Evolutionary conservation across 306 rosid genomes (phyloP).

Genomic region (Luffa aegyptiaca): DNA sequence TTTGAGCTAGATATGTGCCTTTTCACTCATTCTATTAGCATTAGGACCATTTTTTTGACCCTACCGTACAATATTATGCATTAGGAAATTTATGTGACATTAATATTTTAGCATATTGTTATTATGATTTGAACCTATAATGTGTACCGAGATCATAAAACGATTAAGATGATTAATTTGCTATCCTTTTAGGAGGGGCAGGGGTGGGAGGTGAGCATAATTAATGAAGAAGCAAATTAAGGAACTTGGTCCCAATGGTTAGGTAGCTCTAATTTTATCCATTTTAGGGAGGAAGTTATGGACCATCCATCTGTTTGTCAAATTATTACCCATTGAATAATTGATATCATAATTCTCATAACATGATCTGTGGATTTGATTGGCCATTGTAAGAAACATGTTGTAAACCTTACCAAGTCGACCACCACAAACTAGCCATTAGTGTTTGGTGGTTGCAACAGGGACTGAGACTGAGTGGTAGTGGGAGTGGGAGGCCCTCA

Average conservation of each 20-base stretch:
- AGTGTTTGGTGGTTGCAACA: background rate
- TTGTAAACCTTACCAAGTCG: background rate
- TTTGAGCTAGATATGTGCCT: background rate
- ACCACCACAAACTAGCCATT: slow-evolving; percentile 3
- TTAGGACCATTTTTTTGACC: background rate
- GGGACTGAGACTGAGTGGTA: background rate
- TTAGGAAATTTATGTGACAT: background rate
- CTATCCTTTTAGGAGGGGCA: background rate
- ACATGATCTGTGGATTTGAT: background rate
- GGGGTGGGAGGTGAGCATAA: background rate
- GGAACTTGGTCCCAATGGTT: slow-evolving; percentile 9
- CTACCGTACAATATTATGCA: background rate
- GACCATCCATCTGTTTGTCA: background rate
- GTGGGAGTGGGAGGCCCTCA: slow-evolving; percentile 1
- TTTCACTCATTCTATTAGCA: background rate
- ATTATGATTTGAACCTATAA: slow-evolving; percentile 1
- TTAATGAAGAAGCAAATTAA: background rate
- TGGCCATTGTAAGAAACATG: background rate
- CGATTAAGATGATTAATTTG: background rate
- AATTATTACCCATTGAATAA: background rate
- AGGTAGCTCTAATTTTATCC: slow-evolving; percentile 4
- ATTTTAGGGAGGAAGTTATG: background rate
- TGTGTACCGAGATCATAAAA: background rate
- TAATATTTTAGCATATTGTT: background rate
- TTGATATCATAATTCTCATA: background rate